Evolutionary conservation across 108 stramenopile species (phyloP), one percentile per base, ranked within the genome.

Genomic region (Parietichytrium sp.): DNA sequence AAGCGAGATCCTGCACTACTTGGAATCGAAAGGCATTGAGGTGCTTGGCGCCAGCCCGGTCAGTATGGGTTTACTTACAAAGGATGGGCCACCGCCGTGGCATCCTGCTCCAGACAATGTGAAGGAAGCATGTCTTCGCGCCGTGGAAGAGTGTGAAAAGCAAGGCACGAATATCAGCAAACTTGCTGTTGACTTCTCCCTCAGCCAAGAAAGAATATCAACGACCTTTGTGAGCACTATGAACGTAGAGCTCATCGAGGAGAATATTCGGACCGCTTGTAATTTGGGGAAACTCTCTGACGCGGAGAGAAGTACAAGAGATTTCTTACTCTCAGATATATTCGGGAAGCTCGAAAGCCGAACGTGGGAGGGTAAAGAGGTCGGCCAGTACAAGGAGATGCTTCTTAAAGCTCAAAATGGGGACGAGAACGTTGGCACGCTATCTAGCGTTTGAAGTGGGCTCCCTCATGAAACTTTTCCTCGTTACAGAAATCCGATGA

Each of bases 41-140:
- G 82, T 93, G 25, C 82, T 94, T 81, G 90, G 91, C 29, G 95
- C 95, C 4, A 93, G 93, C 26, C 93, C 95, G 1, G 79, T 95
- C 2, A 93, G 92, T 38, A 95, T 95, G 95, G 93, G 93, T 48
- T 89, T 95, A 10, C 87, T 95, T 53, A 93, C 92, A 18, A 33
- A 80, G 29, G 79, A 77, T 47, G 86, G 80, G 52, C 92, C 92
- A 29, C 80, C 80, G 31, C 54, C 45, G 27, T 95, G 94, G 94
- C 94, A 95, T 88, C 94, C 94, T 3, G 94, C 94, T 3, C 81
- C 85, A 38, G 30, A 31, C 3, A 85, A 80, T 49, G 52, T 95
- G 38, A 90, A 91, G 82, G 53, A 86, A 18, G 93, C 93, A 23
- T 94, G 93, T 80, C 82, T 23, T 4, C 23, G 82, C 12, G 94